phyloP scores from a whole-genome alignment of 2,329 filamentous ascomycete species.

The Westerdykella aurantiaca region DNA sequence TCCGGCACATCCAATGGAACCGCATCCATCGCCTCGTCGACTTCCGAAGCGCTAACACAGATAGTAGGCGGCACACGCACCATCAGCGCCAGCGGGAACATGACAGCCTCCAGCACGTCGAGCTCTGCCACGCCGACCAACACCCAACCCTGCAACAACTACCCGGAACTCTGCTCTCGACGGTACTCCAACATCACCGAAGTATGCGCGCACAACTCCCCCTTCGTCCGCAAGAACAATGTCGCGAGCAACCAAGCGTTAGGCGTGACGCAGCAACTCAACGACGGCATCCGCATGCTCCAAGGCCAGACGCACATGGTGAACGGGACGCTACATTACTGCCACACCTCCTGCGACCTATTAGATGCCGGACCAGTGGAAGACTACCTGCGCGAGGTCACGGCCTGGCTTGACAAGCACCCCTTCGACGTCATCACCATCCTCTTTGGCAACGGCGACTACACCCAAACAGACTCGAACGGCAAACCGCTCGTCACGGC shows the following conservation, averaged over 20 bases:
- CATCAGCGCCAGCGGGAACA: constrained; percentile 13
- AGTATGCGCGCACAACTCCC: constrained; percentile 38
- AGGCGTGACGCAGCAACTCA: constrained; percentile 34
- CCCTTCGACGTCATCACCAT: constrained; percentile 89
- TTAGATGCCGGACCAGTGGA: constrained; percentile 77
- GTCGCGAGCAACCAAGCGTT: constrained; percentile 35
- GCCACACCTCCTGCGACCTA: constrained; percentile 80
- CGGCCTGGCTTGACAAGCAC: constrained; percentile 66
- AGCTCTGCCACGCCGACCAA: constrained; percentile 30
- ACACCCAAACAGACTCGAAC: constrained; percentile 18
- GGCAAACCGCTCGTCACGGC: constrained; percentile 54
- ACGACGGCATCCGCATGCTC: constrained; percentile 42
- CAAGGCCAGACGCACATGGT: constrained; percentile 56
- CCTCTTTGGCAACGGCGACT: constrained; percentile 71
- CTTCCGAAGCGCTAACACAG: constrained; percentile 19
- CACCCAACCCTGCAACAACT: constrained; percentile 40
- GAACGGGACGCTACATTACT: constrained; percentile 66
- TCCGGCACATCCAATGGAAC: constrained; percentile 17
- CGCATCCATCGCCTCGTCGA: constrained; percentile 10
- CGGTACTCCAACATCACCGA: constrained; percentile 40
- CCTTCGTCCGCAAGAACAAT: constrained; percentile 32
- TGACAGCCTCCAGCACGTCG: constrained; percentile 20
- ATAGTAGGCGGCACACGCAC: constrained; percentile 18
- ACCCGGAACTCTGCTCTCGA: constrained; percentile 36
- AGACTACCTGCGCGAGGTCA: constrained; percentile 64